A percentile compares a stretch with the other conserved stretches of the same genome.
Evolutionary conservation across 169 alveolate species (phyloP).

Genomic region (Amoebophrya sp.): DNA sequence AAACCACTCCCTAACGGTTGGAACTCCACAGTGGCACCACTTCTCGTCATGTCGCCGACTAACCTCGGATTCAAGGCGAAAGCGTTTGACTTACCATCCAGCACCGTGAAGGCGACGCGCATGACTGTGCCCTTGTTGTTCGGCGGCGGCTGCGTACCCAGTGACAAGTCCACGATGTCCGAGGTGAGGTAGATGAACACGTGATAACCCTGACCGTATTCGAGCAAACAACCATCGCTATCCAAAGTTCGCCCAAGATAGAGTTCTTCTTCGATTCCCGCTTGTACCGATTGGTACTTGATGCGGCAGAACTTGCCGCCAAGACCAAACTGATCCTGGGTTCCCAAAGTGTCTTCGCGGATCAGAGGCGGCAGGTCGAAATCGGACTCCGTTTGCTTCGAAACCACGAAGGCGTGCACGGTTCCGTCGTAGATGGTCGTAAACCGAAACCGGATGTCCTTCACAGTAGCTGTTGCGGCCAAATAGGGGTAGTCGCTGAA

Average conservation of each 20-base stretch:
- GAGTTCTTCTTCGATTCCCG: background rate
- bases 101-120: slow-evolving; percentile 19
- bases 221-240: background rate
- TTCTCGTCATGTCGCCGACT: background rate
- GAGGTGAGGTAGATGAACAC: background rate
- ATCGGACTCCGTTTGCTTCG: slow-evolving; percentile 9
- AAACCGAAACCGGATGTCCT: slow-evolving; percentile 1
- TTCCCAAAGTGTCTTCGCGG: slow-evolving; percentile 22
- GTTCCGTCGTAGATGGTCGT: slow-evolving; percentile 20
- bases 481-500: background rate
- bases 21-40: background rate
- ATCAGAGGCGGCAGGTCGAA: background rate
- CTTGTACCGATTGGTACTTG: slow-evolving; percentile 4
- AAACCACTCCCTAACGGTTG: background rate
- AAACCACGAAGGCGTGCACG: slow-evolving; percentile 16
- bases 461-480: background rate
- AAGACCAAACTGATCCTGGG: background rate
- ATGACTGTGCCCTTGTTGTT: background rate
- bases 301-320: slow-evolving; percentile 25
- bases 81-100: background rate
- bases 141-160: slow-evolving; percentile 19
- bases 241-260: background rate
- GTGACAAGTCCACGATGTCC: background rate
- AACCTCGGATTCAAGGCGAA: background rate
- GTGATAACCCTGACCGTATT: slow-evolving; percentile 19